Conservation (phyloP, 2,329 filamentous ascomycete species). For the Orbilia javanica region DNA sequence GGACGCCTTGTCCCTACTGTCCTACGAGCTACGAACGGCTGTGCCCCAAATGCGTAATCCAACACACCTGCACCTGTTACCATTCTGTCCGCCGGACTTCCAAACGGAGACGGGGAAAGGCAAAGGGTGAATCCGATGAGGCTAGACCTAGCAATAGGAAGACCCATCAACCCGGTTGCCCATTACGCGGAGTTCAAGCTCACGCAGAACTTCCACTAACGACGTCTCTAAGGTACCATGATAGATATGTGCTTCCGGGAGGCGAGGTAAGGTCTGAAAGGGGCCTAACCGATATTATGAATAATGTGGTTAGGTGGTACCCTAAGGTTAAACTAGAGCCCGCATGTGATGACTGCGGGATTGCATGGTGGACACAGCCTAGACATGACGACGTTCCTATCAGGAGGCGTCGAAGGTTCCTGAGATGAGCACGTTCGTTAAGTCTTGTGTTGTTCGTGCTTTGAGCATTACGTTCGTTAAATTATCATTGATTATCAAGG, state of each 20-base stretch:
- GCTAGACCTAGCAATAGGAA: slow-evolving; percentile 49
- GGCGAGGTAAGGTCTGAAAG: slow-evolving; percentile 50
- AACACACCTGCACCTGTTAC: slow-evolving; percentile 54
- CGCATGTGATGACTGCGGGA: slow-evolving; percentile 53
- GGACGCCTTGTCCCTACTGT: slow-evolving; percentile 46
- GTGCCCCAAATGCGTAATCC: slow-evolving; percentile 44
- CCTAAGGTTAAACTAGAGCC: slow-evolving; percentile 54
- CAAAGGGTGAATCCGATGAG: slow-evolving; percentile 42
- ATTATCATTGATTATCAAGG: background rate
- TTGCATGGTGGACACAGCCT: slow-evolving; percentile 54
- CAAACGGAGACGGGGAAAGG: slow-evolving; percentile 40
- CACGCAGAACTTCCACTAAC: slow-evolving; percentile 47
- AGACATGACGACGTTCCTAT: slow-evolving; percentile 45
- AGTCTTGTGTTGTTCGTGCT: background rate
- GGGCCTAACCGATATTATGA: slow-evolving; percentile 41
- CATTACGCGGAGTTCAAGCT: slow-evolving; percentile 40
- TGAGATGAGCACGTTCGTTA: slow-evolving; percentile 3
- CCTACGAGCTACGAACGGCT: slow-evolving; percentile 49
- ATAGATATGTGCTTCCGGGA: slow-evolving; percentile 49
- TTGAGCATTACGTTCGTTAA: background rate
- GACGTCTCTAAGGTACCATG: slow-evolving; percentile 46
- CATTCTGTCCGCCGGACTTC: slow-evolving; percentile 47
- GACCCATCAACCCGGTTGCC: slow-evolving; percentile 49
- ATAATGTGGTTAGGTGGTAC: slow-evolving; percentile 50
- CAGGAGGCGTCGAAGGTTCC: slow-evolving; percentile 19